Evolutionary conservation across 805 yeast genomes (phyloP), one percentile per base, ranked within the genome.

Genomic region (Kodamaea neixiangensis): DNA sequence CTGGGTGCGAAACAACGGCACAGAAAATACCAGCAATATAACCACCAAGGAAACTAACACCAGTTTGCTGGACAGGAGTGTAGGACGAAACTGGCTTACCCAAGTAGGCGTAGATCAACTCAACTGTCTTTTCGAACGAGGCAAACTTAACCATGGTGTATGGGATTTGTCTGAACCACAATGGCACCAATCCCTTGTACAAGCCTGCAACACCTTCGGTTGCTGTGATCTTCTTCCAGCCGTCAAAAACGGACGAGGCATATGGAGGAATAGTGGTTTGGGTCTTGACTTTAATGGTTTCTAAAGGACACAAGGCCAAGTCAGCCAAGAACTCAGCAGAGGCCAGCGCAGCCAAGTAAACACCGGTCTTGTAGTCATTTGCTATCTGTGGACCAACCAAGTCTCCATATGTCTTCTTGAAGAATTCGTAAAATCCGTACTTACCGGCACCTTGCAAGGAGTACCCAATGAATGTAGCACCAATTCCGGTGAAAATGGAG

Each of bases 111-210:
- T 94, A 93, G 64, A 93, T 92, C 46, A 73, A 68, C 63, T 86
- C 90, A 29, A 93, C 97, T 47, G 92, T 87, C 66, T 83, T 87
- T 75, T 93, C 99, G 73, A 94, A 93, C 20, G 96, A 81, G 7
- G 97, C 93, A 70, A 93, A 94, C 73, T 94, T 93, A 55, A 88
- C 96, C 97, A 93, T 92, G 21, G 98, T 93, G 76, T 93, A 93
- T n/a, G 98, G 99, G 61, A 93, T 87, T 73, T 93, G 99, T 76
- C 98, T 86, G 52, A 85, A 82, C 98, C 98, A 94, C 57, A 93
- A 77, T 11, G 99, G 98, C 7, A 83, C 86, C 48, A 93, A 72
- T 48, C 98, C 98, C 64, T 88, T 87, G 76, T 92, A 93, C 47
- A 93, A 76, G 1, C 90, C 89, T 18, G 75, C 82, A 48, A 86